Base-by-base conservation (phyloP, 1,284 basidiomycete genomes). In the Meripilus lineatus region DNA sequence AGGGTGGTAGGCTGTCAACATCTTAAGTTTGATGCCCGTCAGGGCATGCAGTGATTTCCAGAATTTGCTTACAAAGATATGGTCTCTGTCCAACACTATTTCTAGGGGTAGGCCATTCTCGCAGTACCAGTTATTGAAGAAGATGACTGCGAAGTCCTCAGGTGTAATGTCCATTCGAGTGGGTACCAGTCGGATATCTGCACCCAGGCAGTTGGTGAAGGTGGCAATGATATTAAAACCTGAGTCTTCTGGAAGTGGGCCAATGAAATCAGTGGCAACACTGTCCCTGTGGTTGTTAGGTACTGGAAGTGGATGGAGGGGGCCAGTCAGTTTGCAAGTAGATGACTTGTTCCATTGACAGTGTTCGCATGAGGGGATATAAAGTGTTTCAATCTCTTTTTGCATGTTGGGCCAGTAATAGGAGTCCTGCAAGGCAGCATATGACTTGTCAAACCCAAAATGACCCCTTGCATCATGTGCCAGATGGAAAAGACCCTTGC, bases 1-100 rank as follows among this genome's bases (percentile, higher is more conserved):
- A 0, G 71, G 73, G 42, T 75, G 71, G 39, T 66, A 76, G 0
- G 67, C 51, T 2, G 65, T 67, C 0, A 67, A 74, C 63, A 77
- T 64, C 2, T 52, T 47, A 0, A 72, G 51, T 35, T 67, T 55
- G 5, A 61, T 55, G 1, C 65, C 61, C 1, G 66, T 54, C 1
- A 70, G 50, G 15, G 52, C 38, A 42, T 68, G 52, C 0, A 75
- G 46, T 1, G 60, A 44, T 6, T 50, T 58, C 72, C 74, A 78
- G 49, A 75, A 67, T n/a, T 38, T 24, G n/a, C 62, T 57, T 0
- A 67, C 69, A 48, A 75, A 77, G 6, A 68, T 48, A 0, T 59
- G 51, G 44, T 75, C 70, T 3, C 67, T 52, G 45, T 75, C 65
- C 20, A 62, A 66, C 3, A 74, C 52, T 22, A 79, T 71, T 0